Base-by-base conservation (phyloP, 257 asterid genomes). In the Paraleonurus japonicus region DNA sequence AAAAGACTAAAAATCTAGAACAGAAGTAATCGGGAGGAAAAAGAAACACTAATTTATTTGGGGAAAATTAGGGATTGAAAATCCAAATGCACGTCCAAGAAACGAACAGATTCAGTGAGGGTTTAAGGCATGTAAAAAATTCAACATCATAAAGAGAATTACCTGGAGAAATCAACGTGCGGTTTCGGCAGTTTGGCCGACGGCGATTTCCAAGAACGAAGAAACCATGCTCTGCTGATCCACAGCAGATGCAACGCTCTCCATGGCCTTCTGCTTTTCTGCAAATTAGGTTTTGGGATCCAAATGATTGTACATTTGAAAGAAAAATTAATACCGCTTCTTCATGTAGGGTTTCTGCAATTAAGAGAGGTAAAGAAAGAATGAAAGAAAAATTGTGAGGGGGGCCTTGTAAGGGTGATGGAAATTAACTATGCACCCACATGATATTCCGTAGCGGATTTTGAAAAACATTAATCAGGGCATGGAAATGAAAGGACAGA, bases 161-260 rank as follows among this genome's bases (percentile, higher is more conserved):
- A 88, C 98, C 98, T 90, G 92, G 69, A 92, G 95, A 66, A 92
- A 92, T 75, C 85, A 96, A 37, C 92, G 90, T 65, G 98, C 98
- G 30, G 90, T 92, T 3, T 85, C 96, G 43, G 91, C 80, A 35
- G 85, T 78, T 59, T 92, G 95, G 45, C 96, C 98, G 24, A 84
- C 96, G 79, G 98, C 96, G 77, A 92, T 86, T 80, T 92, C 98
- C 33, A 90, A 85, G 76, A 92, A 92, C 15, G 90, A 86, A 24
- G 91, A 73, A 11, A 92, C 87, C 84, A 92, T 58, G 15, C 17
- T 80, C 85, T 90, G 92, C 89, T 90, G 89, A 43, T 89, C 95
- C 19, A 82, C 35, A 71, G 85, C 81, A 73, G 92, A 88, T 55
- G 57, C 26, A 35, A 78, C 84, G 62, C 82, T 82, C 70, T 89